Evolutionary conservation across 371 early-diverging fungal species (phyloP), one percentile per base, ranked within the genome.

Genomic region (Batrachochytrium dendrobatidis): DNA sequence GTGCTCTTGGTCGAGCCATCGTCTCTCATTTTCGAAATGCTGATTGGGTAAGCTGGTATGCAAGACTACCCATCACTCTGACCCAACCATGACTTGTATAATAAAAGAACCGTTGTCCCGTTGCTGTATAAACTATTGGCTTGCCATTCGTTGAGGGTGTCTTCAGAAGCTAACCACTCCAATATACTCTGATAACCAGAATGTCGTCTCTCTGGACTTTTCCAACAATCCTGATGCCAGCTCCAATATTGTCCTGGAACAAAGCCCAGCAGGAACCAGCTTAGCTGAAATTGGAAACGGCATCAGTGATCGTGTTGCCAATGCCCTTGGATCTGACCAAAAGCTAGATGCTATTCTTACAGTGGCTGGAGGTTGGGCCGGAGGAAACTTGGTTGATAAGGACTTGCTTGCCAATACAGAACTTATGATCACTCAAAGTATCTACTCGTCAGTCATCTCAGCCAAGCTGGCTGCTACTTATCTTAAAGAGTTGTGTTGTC

Each of bases 291-390:
- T 90, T 53, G 87, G 85, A 18, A 53, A 72, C 6, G 58, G 71
- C 26, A 82, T 87, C 24, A 56, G 61, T 15, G 56, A 70, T 29
- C 64, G 68, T 10, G 63, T 85, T 24, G 56, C 62, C 0, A 60
- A 63, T n/a, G 60, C 54, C 18, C 34, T 22, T 44, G 5, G 3
- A 4, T 53, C 72, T 2, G 74, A 60, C 17, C 54, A 66, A 44
- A 85, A 88, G 59, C 70, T 90, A 12, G 88, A 87, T 55, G 93
- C 90, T 5, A 75, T 97, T 45, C 68, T 97, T 35, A 92, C 91
- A 68, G 95, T 91, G 5, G 95, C 98, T 32, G 98, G 98, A 54
- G 98, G 98, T 30, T 97, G 94, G 93, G 90, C 87, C 31, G 94
- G 94, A 39, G 97, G 97, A n/a, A 91, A 89, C 64, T 85, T 91